Percentiles rank a stretch among this genome's conserved stretches.
These are phyloP conservation scores for Syzygium jambos DNA, from an alignment of 345 rosid species.

Conservation along the genomic window DNA sequence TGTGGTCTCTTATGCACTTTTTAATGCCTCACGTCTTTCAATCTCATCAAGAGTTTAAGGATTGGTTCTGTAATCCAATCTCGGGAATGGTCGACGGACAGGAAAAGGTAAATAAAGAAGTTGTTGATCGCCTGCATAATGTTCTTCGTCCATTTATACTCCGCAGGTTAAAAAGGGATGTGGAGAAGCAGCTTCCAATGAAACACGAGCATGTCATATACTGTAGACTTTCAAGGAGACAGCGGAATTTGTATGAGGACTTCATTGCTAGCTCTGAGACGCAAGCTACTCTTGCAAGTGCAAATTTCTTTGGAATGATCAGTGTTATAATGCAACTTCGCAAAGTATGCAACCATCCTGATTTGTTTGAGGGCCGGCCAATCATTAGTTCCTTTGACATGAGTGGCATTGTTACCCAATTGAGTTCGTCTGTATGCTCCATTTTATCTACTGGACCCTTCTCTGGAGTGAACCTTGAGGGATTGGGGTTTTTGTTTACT, in stretches of 20 bases:
- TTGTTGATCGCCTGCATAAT: slow-evolving; percentile 95
- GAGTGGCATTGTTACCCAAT: slow-evolving; percentile 63
- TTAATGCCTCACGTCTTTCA: slow-evolving; percentile 99
- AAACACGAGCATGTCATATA: slow-evolving; percentile 89
- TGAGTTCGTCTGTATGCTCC: slow-evolving; percentile 72
- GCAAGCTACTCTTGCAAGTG: slow-evolving; percentile 90
- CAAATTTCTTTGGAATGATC: slow-evolving; percentile 98
- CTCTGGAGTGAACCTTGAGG: slow-evolving; percentile 47
- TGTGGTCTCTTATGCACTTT: slow-evolving; percentile 99
- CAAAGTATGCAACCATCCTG: slow-evolving; percentile 99
- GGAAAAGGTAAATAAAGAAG: slow-evolving; percentile 94
- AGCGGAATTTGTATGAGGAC: slow-evolving; percentile 96
- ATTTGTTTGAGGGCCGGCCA: slow-evolving; percentile 98
- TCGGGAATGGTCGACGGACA: slow-evolving; percentile 99
- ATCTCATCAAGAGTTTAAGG: slow-evolving; percentile 99
- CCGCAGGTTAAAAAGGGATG: slow-evolving; percentile 95
- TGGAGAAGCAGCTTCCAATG: slow-evolving; percentile 93
- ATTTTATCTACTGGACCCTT: slow-evolving; percentile 55
- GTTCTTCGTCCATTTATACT: slow-evolving; percentile 98
- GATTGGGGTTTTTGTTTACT: slow-evolving; percentile 76
- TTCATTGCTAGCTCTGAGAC: slow-evolving; percentile 99
- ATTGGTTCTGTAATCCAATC: slow-evolving; percentile 98
- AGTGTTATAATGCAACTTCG: slow-evolving; percentile 99
- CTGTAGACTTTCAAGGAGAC: slow-evolving; percentile 96
- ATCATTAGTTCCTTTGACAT: slow-evolving; percentile 96